Percentiles rank a stretch among this genome's conserved stretches.
Conservation (phyloP, 345 rosid genomes). For the Eucalyptus microcorys region DNA sequence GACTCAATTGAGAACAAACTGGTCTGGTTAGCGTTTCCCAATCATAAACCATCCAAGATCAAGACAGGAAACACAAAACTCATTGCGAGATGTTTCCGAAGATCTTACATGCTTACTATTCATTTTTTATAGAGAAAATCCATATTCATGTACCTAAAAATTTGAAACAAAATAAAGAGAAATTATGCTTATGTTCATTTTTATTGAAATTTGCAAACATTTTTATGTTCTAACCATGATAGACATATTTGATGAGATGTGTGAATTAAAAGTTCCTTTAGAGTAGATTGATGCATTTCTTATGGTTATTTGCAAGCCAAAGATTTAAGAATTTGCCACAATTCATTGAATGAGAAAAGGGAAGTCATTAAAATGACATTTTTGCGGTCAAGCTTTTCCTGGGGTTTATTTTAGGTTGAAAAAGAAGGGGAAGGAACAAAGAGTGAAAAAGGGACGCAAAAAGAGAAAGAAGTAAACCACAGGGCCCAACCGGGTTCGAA, state of each 20-base stretch:
- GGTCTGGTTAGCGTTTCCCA: background rate
- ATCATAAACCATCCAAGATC: background rate
- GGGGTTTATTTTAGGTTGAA: too few relatives aligned
- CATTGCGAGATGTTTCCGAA: background rate
- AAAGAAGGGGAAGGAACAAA: background rate
- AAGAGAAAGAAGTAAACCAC: background rate
- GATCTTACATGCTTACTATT: background rate
- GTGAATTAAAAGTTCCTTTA: background rate
- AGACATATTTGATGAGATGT: background rate
- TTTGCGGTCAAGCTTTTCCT: background rate
- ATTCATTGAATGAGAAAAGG: background rate
- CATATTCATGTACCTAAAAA: background rate
- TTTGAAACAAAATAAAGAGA: background rate
- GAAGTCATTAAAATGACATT: background rate
- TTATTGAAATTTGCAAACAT: background rate
- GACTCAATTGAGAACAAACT: background rate
- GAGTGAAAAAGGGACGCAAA: background rate
- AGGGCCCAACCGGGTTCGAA: slow-evolving; percentile 31
- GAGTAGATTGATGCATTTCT: background rate
- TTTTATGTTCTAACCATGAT: background rate
- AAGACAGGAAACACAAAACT: background rate
- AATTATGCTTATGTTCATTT: background rate
- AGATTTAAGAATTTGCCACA: background rate
- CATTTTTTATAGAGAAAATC: background rate
- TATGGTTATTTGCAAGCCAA: background rate